These are phyloP conservation scores for Exophiala phaeomuriformis DNA, from an alignment of 2,329 filamentous ascomycete species.

Conservation along the genomic window DNA sequence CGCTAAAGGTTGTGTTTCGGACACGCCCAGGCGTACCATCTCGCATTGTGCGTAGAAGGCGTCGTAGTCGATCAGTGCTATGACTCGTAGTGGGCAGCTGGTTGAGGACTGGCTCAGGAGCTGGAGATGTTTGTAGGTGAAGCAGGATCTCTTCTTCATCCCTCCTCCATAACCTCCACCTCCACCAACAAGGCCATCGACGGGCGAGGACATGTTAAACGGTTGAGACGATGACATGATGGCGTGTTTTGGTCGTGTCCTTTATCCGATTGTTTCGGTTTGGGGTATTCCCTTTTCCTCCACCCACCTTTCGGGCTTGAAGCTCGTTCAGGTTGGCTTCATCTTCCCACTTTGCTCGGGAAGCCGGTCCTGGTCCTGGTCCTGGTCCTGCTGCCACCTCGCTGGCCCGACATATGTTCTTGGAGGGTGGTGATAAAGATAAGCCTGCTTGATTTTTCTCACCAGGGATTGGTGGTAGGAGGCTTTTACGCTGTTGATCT, in stretches of 20 bases:
- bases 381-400: no score
- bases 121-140: constrained; percentile 75
- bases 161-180: not conserved
- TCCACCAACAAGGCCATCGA: constrained; percentile 11
- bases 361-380: no score
- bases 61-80: constrained; percentile 91
- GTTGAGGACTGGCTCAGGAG: constrained; percentile 65
- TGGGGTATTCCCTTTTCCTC: no score
- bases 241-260: not conserved
- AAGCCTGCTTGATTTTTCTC: no score
- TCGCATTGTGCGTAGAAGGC: constrained; percentile 98
- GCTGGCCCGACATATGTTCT: no score
- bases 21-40: constrained; percentile 71
- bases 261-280: no score
- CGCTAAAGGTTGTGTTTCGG: constrained; percentile 72
- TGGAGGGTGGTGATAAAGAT: no score
- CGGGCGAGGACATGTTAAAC: constrained; percentile 42
- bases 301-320: no score
- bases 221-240: constrained; percentile 44
- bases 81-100: constrained; percentile 71
- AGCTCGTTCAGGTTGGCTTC: no score
- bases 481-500: not conserved
- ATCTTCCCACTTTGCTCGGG: no score
- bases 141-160: constrained; percentile 54
- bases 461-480: no score